phyloP scores from a whole-genome alignment of 441 rosid genomes.

The Arabidopsis hybrid region DNA sequence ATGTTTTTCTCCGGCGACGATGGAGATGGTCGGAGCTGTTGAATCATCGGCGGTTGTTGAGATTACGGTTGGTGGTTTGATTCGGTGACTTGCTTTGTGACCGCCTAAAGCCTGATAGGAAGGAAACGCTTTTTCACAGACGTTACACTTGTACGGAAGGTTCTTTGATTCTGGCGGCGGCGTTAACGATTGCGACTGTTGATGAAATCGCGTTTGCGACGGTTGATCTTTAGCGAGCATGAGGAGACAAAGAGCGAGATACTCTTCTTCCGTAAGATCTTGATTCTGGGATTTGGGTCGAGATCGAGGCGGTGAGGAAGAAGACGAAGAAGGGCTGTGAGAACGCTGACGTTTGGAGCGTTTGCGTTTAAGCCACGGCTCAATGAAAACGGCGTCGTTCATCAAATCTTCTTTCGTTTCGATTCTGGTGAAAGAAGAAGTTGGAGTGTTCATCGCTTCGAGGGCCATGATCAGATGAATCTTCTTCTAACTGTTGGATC shows the following conservation, averaged over 20 bases:
- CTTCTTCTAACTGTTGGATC: not conserved
- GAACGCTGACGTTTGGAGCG: conserved; percentile 61
- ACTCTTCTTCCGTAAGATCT: conserved; percentile 70
- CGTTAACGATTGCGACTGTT: not conserved
- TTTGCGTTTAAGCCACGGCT: conserved; percentile 67
- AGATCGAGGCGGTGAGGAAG: conserved; percentile 44
- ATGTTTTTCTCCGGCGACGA: conserved; percentile 8
- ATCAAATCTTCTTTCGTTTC: conserved; percentile 38
- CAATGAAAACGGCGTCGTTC: conserved; percentile 48
- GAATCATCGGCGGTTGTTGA: conserved; percentile 31
- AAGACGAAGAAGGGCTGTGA: conserved; percentile 59
- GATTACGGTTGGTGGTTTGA: conserved; percentile 46
- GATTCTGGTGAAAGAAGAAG: conserved; percentile 45
- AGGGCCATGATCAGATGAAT: conserved; percentile 63
- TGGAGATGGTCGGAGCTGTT: conserved; percentile 35
- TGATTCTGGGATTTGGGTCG: conserved; percentile 17
- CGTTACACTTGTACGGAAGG: conserved; percentile 65
- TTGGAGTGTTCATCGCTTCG: conserved; percentile 70
- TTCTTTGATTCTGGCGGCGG: conserved; percentile 38
- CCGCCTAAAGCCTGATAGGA: conserved; percentile 97
- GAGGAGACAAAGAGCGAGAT: conserved; percentile 84
- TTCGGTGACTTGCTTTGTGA: conserved; percentile 93
- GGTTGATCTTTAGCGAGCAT: conserved; percentile 78
- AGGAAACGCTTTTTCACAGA: conserved; percentile 77
- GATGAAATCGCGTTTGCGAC: conserved; percentile 34